Base-by-base conservation (phyloP, 805 yeast genomes). In the Huiozyma sinensis region DNA sequence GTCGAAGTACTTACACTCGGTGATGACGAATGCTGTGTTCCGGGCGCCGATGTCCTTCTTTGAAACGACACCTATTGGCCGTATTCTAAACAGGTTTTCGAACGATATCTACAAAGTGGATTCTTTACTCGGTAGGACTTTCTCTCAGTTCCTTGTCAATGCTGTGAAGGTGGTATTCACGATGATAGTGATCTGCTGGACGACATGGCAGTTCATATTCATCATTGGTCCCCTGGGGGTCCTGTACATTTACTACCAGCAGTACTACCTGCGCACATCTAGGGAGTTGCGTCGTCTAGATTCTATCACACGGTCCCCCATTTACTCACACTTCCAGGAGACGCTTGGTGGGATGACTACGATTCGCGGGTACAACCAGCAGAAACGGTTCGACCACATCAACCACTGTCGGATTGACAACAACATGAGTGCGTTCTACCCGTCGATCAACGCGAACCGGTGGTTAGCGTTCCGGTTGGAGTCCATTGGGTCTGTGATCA, bases 381-480 rank as follows among this genome's bases (percentile, higher is more conserved):
- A 72, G 43, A 64, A 67, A 1, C 71, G 92, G 60, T 84, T 84
- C 58, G 67, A 65, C 38, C 76, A 69, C 53, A 70, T 83, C 61
- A 83, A 83, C 59, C 76, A 77, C 56, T 67, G 75, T 36, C 76
- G 84, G 58, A 75, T 89, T 55, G 97, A 92, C 59, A 76, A 75
- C 55, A 90, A 92, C 61, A 78, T 90, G 83, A 75, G 83, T 54
- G 97, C 97, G 0, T 87, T 77, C 57, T 94, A 87, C 70, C 96
- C 97, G 29, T 75, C 95, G 8, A 79, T 88, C 45, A 83, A 85
- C 60, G 89, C 96, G 9, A 92, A 94, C 63, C 79, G 99, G 68
- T 92, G 99, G 99, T 75, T 92, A 48, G 96, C 97, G 7, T 95
- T 87, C 8, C 76, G 99, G 58, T 72, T 92, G 47, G 97, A 94